A percentile compares a stretch with the other conserved stretches of the same genome.
Evolutionary conservation across 768 basidiomycete species (phyloP).

Genomic region (Tricholoma matsutake): DNA sequence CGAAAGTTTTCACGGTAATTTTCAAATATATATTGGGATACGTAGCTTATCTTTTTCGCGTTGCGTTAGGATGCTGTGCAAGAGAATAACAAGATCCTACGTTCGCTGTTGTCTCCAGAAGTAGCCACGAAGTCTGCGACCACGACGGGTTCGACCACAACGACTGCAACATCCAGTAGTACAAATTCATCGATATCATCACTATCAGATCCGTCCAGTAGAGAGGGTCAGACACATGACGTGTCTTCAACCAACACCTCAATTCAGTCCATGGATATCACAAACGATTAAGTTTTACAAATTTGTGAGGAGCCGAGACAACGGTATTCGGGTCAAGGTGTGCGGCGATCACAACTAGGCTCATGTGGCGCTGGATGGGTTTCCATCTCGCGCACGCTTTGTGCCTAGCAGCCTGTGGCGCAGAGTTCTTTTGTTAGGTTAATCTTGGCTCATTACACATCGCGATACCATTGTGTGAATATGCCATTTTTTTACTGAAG

Average conservation of each 20-base stretch:
- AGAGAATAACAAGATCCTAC: conserved; percentile 2
- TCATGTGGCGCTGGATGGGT: background rate
- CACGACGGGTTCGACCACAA: background rate
- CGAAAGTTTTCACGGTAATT: conserved; percentile 2
- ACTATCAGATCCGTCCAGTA: background rate
- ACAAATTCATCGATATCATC: conserved; percentile 1
- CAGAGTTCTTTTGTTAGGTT: too few species aligned
- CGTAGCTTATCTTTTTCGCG: background rate
- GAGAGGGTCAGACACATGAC: background rate
- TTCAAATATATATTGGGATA: background rate
- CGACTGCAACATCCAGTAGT: background rate
- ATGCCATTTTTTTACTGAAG: too few species aligned
- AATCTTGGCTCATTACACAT: too few species aligned
- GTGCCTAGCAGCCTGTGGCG: background rate
- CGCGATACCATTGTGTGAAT: too few species aligned
- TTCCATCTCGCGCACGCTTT: background rate
- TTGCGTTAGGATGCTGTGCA: background rate
- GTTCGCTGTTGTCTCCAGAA: background rate
- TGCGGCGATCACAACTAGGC: background rate
- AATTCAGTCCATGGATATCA: background rate
- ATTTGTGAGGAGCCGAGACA: background rate
- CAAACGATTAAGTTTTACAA: background rate
- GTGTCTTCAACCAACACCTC: background rate
- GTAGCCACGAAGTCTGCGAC: background rate
- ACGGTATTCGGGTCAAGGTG: background rate